Percentiles rank a stretch among this genome's conserved stretches.
Conservation (phyloP, 2,329 filamentous ascomycete genomes). For the Iodosphaeria phyllophila region DNA sequence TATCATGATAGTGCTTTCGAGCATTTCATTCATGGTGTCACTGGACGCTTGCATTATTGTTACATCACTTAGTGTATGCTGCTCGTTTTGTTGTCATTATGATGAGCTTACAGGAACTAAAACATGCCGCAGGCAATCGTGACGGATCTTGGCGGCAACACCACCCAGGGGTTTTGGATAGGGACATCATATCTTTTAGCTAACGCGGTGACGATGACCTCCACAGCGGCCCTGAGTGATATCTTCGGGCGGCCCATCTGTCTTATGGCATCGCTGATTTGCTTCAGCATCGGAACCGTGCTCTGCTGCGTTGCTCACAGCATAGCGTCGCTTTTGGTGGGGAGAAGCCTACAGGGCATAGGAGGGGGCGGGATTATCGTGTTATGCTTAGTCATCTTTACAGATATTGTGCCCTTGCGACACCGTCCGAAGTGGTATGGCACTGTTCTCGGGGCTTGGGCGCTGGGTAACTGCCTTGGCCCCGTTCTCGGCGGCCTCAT, state of each 20-base stretch:
- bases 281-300: conserved; percentile 22
- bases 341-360: conserved; percentile 16
- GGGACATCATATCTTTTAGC: conserved; percentile 11
- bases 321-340: conserved; percentile 14
- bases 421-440: conserved; percentile 18
- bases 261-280: conserved; percentile 9
- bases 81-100: not conserved
- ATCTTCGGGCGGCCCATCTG: conserved; percentile 14
- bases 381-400: conserved; percentile 16
- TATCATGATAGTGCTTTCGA: conserved; percentile 7
- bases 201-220: conserved; percentile 11
- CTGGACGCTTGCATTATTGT: conserved; percentile 7
- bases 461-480: conserved; percentile 20
- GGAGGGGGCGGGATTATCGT: conserved; percentile 19
- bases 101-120: not conserved
- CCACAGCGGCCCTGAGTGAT: conserved; percentile 13
- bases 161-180: conserved; percentile 12
- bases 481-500: conserved; percentile 18
- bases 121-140: conserved; percentile 6
- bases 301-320: conserved; percentile 14
- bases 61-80: conserved; percentile 6
- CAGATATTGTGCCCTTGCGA: conserved; percentile 19
- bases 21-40: conserved; percentile 7
- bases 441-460: conserved; percentile 17
- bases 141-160: conserved; percentile 8